Evolutionary conservation across 768 basidiomycete species (phyloP), one percentile per base, ranked within the genome.

Genomic region (Chlorophyllum brunneum): DNA sequence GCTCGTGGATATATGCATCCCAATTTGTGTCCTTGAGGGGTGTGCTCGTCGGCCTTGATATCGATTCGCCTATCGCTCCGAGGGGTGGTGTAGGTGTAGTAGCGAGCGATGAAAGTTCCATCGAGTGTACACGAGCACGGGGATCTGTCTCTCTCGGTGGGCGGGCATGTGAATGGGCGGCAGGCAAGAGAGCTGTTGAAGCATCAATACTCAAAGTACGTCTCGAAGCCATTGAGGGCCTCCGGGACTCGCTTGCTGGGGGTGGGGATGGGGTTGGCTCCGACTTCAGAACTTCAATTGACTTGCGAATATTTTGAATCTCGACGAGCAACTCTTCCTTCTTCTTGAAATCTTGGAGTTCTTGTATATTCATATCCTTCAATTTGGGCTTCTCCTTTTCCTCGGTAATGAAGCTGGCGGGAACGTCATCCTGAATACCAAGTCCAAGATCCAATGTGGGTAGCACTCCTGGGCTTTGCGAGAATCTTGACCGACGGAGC

Each of bases 1-100:
- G 81, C 44, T 95, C 90, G 39, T 82, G 83, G 43, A 93, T 78
- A 65, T 97, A 95, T 38, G 78, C 69, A 56, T 95, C 88, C 93
- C 93, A 97, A 57, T 88, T 85, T n/a, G 80, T 76, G 37, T 88
- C 82, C 43, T 78, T 79, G 34, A 88, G 67, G n/a, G 88, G 87
- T 4, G 75, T 84, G 59, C 86, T 89, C 0, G 81, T 85, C 13
- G 89, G 86, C 33, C 88, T 77, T 50, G 76, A 75, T 48, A 87
- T 82, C 1, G 82, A 72, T 48, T 79, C 77, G 11, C 79, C 79
- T 13, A 77, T 43, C 16, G 42, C 42, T 59, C 20, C 71, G 61
- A 45, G 72, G 65, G 27, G 71, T 64, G 55, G 76, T 69, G 24
- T 52, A 11, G n/a, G 23, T 13, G 51, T 30, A 31, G 18, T 16